These are phyloP conservation scores for Tolypocladium paradoxum DNA, from an alignment of 2,329 filamentous ascomycete species.

Conservation along the genomic window DNA sequence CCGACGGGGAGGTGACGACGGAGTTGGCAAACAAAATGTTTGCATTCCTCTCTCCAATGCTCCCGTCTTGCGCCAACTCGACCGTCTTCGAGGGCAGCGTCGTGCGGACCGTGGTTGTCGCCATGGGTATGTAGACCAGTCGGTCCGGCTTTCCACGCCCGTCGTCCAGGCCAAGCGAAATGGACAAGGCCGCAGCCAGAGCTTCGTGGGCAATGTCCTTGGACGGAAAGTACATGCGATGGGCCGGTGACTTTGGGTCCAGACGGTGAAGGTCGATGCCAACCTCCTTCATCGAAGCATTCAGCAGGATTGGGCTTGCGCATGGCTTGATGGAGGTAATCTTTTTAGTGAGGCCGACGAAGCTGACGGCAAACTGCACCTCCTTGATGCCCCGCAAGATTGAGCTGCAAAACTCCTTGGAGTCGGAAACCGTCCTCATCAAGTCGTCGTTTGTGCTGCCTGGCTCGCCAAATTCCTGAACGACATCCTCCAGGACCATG, in stretches of 20 bases:
- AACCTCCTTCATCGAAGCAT: constrained; percentile 91
- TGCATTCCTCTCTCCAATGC: constrained; percentile 73
- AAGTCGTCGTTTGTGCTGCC: constrained; percentile 57
- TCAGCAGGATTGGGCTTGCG: constrained; percentile 66
- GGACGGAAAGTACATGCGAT: constrained; percentile 95
- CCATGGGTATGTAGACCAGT: constrained; percentile 91
- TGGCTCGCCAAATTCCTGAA: constrained; percentile 61
- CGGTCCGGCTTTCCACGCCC: constrained; percentile 78
- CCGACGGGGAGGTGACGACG: constrained; percentile 87
- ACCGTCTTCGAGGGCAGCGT: constrained; percentile 92
- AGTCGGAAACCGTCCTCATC: constrained; percentile 78
- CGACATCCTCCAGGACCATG: constrained; percentile 59
- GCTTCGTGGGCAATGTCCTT: constrained; percentile 93
- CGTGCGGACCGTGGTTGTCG: constrained; percentile 87
- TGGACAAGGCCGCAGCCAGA: constrained; percentile 79
- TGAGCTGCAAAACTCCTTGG: constrained; percentile 83
- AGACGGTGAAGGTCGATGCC: constrained; percentile 86
- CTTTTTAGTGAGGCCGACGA: constrained; percentile 75
- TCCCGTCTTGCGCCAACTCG: constrained; percentile 61
- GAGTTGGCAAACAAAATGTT: constrained; percentile 96
- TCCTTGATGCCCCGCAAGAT: constrained; percentile 89
- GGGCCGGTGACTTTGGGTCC: constrained; percentile 84
- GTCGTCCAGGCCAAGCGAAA: constrained; percentile 85
- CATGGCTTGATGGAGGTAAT: constrained; percentile 57
- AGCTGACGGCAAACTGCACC: constrained; percentile 89